phyloP scores from a whole-genome alignment of 2,329 filamentous ascomycete species.

The Sclerotinia spermophila region DNA sequence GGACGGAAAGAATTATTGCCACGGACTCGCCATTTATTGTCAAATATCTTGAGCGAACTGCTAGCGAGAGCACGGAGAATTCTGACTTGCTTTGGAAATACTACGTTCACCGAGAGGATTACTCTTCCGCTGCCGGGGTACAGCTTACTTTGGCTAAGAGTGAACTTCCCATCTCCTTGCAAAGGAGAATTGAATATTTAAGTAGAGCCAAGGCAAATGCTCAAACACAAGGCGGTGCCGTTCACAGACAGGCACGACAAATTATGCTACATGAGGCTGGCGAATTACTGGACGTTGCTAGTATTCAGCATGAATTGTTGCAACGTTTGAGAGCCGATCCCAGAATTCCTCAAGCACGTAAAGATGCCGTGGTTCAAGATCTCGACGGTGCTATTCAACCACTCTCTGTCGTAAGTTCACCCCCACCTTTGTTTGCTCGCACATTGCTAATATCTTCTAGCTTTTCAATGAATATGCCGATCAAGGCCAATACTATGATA shows the following conservation, averaged over 20 bases:
- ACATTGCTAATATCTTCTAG: conserved; percentile 42
- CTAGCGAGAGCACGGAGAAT: conserved; percentile 67
- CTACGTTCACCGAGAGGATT: conserved; percentile 79
- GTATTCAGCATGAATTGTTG: conserved; percentile 89
- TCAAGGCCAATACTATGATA: conserved; percentile 86
- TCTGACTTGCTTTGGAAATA: conserved; percentile 92
- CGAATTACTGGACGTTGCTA: conserved; percentile 85
- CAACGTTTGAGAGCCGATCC: conserved; percentile 71
- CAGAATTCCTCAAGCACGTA: conserved; percentile 62
- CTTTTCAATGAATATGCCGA: conserved; percentile 94
- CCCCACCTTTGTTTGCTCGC: neutral
- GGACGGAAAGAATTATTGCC: conserved; percentile 79
- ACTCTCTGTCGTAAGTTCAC: conserved; percentile 66
- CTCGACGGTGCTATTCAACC: conserved; percentile 76
- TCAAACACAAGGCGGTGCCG: conserved; percentile 72
- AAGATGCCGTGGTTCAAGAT: conserved; percentile 58
- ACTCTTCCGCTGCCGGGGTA: conserved; percentile 82
- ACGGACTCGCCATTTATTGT: conserved; percentile 83
- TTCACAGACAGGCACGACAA: conserved; percentile 78
- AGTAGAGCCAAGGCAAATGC: conserved; percentile 90
- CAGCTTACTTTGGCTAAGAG: conserved; percentile 81
- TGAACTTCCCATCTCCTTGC: conserved; percentile 74
- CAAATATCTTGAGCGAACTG: conserved; percentile 77
- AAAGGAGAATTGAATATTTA: conserved; percentile 83
- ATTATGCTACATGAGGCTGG: conserved; percentile 79